Evolutionary conservation across 148 eudicot genomes (phyloP).

Genomic region (Chenopodium berlandieri): DNA sequence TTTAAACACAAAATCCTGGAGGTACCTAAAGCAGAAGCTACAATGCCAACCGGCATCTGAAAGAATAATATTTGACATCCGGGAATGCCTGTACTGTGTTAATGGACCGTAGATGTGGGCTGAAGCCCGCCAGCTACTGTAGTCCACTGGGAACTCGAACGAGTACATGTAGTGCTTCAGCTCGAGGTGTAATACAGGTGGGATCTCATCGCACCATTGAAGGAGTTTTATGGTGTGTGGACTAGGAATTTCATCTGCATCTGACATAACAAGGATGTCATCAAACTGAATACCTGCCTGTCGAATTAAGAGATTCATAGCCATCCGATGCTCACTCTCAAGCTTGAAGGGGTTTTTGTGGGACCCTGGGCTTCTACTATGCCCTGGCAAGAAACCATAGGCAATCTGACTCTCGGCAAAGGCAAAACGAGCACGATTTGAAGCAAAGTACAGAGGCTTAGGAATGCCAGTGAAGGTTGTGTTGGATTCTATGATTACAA

Average conservation of each 20-base stretch:
- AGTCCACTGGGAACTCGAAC: slow-evolving; percentile 84
- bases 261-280: slow-evolving; percentile 77
- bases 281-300: slow-evolving; percentile 60
- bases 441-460: slow-evolving; percentile 65
- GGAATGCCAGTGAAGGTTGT: slow-evolving; percentile 84
- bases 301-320: slow-evolving; percentile 57
- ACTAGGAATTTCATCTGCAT: slow-evolving; percentile 88
- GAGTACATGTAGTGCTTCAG: slow-evolving; percentile 79
- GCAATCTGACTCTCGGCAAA: slow-evolving; percentile 61
- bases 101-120: slow-evolving; percentile 43
- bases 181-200: slow-evolving; percentile 66
- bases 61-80: slow-evolving; percentile 52
- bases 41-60: slow-evolving; percentile 97
- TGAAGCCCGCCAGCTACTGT: slow-evolving; percentile 82
- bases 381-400: slow-evolving; percentile 57
- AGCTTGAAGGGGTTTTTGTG: slow-evolving; percentile 55
- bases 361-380: slow-evolving; percentile 25
- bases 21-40: slow-evolving; percentile 72
- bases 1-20: slow-evolving; percentile 71
- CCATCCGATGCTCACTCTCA: slow-evolving; percentile 56
- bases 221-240: slow-evolving; percentile 69
- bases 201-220: slow-evolving; percentile 80
- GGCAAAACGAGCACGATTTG: slow-evolving; percentile 50
- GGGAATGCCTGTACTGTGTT: slow-evolving; percentile 64
- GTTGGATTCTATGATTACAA: slow-evolving; percentile 72